Evolutionary conservation across 1,284 basidiomycete genomes (phyloP).

Genomic region (Coriolopsis trogii): DNA sequence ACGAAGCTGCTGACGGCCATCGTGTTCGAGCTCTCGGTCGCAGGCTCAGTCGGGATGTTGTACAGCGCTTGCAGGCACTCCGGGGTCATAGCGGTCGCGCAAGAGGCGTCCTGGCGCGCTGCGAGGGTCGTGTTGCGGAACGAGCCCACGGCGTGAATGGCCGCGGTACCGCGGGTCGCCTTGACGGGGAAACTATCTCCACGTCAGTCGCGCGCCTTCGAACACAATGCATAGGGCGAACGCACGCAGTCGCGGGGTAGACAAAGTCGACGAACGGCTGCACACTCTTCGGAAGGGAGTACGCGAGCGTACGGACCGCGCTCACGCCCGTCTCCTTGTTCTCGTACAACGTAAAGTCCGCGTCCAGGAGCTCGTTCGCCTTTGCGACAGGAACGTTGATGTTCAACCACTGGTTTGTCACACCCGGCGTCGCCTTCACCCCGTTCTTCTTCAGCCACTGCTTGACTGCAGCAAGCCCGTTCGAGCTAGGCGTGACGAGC

Average conservation of each 20-base stretch:
- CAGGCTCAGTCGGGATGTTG: slow-evolving; percentile 49
- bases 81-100: slow-evolving; percentile 46
- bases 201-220: slow-evolving; percentile 21
- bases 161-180: slow-evolving; percentile 7
- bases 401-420: slow-evolving; percentile 31
- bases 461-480: slow-evolving; percentile 38
- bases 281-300: slow-evolving; percentile 43
- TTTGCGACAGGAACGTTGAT: slow-evolving; percentile 32
- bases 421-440: slow-evolving; percentile 34
- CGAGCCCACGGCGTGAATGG: slow-evolving; percentile 1
- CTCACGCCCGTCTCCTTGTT: slow-evolving; percentile 36
- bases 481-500: slow-evolving; percentile 38
- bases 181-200: slow-evolving; percentile 18
- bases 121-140: slow-evolving; percentile 9
- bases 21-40: slow-evolving; percentile 45
- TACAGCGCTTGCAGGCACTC: slow-evolving; percentile 57
- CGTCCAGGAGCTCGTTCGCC: slow-evolving; percentile 41
- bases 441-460: slow-evolving; percentile 41
- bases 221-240: neutral
- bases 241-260: slow-evolving; percentile 40
- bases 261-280: slow-evolving; percentile 40
- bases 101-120: slow-evolving; percentile 17
- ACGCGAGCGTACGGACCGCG: slow-evolving; percentile 40
- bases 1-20: slow-evolving; percentile 64
- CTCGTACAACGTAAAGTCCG: slow-evolving; percentile 40